Percentiles rank a stretch among this genome's conserved stretches.
Evolutionary conservation across 2,329 filamentous ascomycete genomes (phyloP).

Genomic region (Ophiostoma sp.): DNA sequence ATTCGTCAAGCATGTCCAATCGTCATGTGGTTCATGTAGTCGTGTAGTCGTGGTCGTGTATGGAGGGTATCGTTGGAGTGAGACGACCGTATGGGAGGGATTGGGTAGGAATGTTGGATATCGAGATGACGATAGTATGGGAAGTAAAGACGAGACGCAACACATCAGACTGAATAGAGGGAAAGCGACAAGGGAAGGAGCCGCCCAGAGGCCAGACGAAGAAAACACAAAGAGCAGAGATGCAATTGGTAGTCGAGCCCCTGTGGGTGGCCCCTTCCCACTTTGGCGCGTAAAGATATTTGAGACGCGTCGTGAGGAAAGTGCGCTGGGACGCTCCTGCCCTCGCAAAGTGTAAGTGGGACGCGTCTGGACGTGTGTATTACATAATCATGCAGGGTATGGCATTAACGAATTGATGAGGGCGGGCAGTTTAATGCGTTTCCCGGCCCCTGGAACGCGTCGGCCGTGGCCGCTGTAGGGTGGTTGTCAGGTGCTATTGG

Average conservation of each 20-base stretch:
- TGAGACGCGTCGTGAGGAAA: constrained; percentile 22
- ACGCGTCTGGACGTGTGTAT: constrained; percentile 22
- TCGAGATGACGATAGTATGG: neutral
- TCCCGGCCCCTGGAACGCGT: neutral
- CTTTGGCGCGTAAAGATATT: constrained; percentile 14
- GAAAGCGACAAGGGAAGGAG: neutral
- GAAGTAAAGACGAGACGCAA: neutral
- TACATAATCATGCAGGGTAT: neutral
- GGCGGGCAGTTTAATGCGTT: neutral
- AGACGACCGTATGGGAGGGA: neutral
- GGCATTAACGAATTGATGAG: neutral
- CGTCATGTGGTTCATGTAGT: constrained; percentile 9
- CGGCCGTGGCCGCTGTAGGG: constrained; percentile 1
- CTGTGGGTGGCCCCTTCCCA: constrained; percentile 22
- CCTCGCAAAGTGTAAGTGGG: neutral
- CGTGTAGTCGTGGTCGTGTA: constrained; percentile 15
- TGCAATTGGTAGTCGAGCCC: constrained; percentile 10
- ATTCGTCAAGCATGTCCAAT: neutral
- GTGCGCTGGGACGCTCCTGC: neutral
- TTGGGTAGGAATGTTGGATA: neutral
- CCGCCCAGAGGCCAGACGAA: constrained; percentile 7
- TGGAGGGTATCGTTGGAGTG: constrained; percentile 17
- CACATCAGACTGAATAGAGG: neutral
- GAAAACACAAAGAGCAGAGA: constrained; percentile 4
- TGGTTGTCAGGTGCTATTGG: constrained; percentile 7